These are phyloP conservation scores for Oidium heveae DNA, from an alignment of 2,329 filamentous ascomycete species.

Conservation along the genomic window DNA sequence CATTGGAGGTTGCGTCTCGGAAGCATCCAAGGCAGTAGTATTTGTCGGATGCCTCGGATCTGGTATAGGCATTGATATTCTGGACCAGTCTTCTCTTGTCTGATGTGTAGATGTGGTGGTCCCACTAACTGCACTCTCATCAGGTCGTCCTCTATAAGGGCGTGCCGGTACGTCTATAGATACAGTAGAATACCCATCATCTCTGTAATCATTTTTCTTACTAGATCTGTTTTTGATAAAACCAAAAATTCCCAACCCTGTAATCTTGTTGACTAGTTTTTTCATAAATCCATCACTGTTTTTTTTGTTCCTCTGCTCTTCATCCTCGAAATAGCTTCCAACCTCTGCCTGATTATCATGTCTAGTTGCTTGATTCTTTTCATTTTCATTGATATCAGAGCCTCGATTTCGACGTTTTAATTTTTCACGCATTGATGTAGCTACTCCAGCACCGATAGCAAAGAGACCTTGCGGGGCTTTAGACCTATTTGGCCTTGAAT, in stretches of 20 bases:
- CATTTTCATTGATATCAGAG: not conserved
- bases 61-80: constrained; percentile 18
- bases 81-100: constrained; percentile 14
- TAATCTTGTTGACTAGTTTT: constrained; percentile 33
- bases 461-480: constrained; percentile 27
- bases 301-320: constrained; percentile 8
- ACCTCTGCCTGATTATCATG: not conserved
- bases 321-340: not conserved
- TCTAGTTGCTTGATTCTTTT: not conserved
- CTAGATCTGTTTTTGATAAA: constrained; percentile 33
- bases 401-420: constrained; percentile 5
- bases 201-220: constrained; percentile 19
- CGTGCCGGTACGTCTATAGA: constrained; percentile 33
- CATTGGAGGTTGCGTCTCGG: constrained; percentile 16
- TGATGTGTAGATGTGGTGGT: constrained; percentile 5
- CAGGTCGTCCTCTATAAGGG: constrained; percentile 16
- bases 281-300: constrained; percentile 29
- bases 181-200: constrained; percentile 37
- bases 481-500: constrained; percentile 19
- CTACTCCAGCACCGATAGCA: constrained; percentile 30
- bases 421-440: constrained; percentile 19
- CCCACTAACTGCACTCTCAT: constrained; percentile 23
- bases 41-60: constrained; percentile 20
- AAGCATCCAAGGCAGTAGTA: constrained; percentile 22
- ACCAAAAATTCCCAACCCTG: constrained; percentile 34